These are phyloP conservation scores for Boletus tylopilopsis DNA, from an alignment of 768 basidiomycete genomes.

Conservation along the genomic window DNA sequence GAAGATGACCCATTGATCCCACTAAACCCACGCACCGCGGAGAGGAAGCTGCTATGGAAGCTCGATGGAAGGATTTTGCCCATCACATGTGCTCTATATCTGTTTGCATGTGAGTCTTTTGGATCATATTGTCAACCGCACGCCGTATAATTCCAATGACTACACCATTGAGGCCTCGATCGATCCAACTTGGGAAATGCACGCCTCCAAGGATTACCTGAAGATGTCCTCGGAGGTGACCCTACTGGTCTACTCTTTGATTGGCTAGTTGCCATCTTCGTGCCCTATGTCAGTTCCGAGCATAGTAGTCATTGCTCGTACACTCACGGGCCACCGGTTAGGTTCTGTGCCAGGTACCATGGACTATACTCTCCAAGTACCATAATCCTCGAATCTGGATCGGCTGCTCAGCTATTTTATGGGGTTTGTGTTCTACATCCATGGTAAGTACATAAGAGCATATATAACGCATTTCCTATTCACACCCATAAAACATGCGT, in stretches of 20 bases:
- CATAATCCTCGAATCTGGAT: slow-evolving; percentile 66
- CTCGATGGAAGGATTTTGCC: slow-evolving; percentile 67
- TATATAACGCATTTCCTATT: not conserved
- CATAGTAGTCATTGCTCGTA: not conserved
- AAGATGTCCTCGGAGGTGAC: slow-evolving; percentile 65
- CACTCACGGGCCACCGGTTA: slow-evolving; percentile 25
- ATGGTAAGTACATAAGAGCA: slow-evolving; percentile 52
- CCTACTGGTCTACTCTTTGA: slow-evolving; percentile 67
- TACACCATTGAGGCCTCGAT: slow-evolving; percentile 46
- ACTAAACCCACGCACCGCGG: slow-evolving; percentile 33
- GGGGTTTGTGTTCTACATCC: slow-evolving; percentile 68
- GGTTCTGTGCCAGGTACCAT: slow-evolving; percentile 71
- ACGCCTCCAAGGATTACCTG: slow-evolving; percentile 63
- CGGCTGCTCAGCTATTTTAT: slow-evolving; percentile 61
- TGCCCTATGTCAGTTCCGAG: slow-evolving; percentile 58
- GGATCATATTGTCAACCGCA: not conserved
- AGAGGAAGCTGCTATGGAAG: slow-evolving; percentile 56
- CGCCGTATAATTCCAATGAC: not conserved
- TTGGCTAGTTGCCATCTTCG: slow-evolving; percentile 73
- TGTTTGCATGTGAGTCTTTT: slow-evolving; percentile 63
- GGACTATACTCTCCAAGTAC: slow-evolving; percentile 62
- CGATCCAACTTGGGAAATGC: slow-evolving; percentile 80
- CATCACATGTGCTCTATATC: slow-evolving; percentile 67
- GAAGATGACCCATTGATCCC: slow-evolving; percentile 22
- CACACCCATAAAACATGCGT: not conserved